Base-by-base conservation (phyloP, 1,139 yeast species). In the Geotrichum aggregatum region DNA sequence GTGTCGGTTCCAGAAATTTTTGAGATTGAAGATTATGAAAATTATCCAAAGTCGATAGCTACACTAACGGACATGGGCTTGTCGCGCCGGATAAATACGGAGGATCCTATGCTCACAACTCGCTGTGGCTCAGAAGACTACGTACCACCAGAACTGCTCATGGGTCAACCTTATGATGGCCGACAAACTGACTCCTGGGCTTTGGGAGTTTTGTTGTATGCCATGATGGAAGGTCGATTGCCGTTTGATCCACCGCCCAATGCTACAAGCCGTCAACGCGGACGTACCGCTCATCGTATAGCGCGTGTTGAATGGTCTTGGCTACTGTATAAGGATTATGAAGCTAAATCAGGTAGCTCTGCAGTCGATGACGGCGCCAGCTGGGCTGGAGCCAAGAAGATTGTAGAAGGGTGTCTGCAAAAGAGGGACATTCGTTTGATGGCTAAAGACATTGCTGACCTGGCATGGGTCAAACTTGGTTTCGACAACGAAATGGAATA, bases 101-200 rank as follows among this genome's bases (percentile, higher is more conserved):
- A 71, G 0, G 74, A 78, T 57, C 87, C 89, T 38, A 61, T 84
- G 54, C 75, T 94, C 28, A 76, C 85, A 1, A 91, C 98, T 0
- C 72, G 98, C 54, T 92, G 98, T 68, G 98, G 98, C 0, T 86
- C 96, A 0, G 96, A 87, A 58, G 98, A 92, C 67, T 92, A 92
- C 61, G 95, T 92, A 2, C 83, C 96, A 0, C 98, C 98, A 0
- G 98, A 92, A 66, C 72, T 92, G 33, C 72, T 92, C 41, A 81
- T 92, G 82, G 98, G 98, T 0, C 75, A 87, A 54, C 84, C 88
- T 14, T 92, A 92, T 64, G 91, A 91, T 63, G 98, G 98, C 3
- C 78, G 85, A 52, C 80, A 87, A 58, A 84, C 94, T 43, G 98
- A 92, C 65, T 76, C 92, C 14, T 92, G 98, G 98, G 87, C 97